Evolutionary conservation across 2,329 filamentous ascomycete species (phyloP), one percentile per base, ranked within the genome.

Genomic region (Neopestalotiopsis clavispora): DNA sequence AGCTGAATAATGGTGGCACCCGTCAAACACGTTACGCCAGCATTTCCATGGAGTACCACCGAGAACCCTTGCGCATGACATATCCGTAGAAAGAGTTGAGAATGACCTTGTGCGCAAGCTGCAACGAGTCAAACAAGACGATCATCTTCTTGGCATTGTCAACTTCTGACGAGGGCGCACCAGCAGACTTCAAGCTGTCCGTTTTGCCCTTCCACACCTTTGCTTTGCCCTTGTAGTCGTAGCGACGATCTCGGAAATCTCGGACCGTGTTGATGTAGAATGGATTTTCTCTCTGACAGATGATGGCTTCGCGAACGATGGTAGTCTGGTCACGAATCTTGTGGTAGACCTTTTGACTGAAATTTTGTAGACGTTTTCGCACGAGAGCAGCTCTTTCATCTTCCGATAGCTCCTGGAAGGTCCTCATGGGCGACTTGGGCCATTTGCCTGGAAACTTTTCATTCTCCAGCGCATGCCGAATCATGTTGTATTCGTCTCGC

Each of bases 41-140:
- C 96, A 99, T 99, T 79, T 99, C 96, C 88, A 99, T 91, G 20
- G 96, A 99, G 79, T 99, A 99, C 96, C 96, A 99, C 67, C 96
- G 90, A 49, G 96, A 99, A 42, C 96, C 96, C 79, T 99, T 99
- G 83, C 96, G 89, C 96, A 99, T 99, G 79, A 98, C 96, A 78
- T 99, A 99, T 72, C 96, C 96, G 75, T 99, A 99, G 84, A 99
- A 99, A 68, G 94, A 97, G 84, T 99, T 99, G 67, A 99, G 80
- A 86, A 99, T 99, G 83, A 99, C 96, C 80, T 99, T 99, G 85
- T 99, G 96, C 0, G 96, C 96, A 75, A 99, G 85, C 80, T 99
- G 97, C 69, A 99, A 85, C 0, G 96, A 99, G 79, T 99, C 96
- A 78, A 94, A 99, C 4, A 99, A 83, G 62, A 98, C 87, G 68